Conservation (phyloP, 2,329 filamentous ascomycete genomes). For the Tolypocladium pustulatum region DNA sequence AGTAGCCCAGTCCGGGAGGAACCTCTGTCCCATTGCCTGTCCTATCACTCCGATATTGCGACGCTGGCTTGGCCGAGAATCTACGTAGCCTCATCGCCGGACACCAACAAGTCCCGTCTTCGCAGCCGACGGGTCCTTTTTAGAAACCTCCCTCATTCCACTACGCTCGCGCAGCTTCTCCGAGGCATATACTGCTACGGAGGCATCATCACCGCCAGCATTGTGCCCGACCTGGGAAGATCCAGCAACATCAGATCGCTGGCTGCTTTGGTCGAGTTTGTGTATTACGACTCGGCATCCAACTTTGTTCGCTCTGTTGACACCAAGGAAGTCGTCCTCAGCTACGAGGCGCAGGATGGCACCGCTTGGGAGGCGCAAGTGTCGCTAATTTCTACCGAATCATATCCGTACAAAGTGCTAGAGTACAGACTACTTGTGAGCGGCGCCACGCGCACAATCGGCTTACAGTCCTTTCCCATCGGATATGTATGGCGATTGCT, state of each 20-base stretch:
- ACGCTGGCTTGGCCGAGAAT: neutral
- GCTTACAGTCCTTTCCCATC: constrained; percentile 8
- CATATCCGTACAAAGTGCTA: neutral
- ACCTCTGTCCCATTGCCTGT: neutral
- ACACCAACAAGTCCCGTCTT: fast-evolving
- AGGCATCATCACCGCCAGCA: constrained; percentile 3
- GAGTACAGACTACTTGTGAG: neutral
- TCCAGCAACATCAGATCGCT: neutral
- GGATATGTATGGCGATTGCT: constrained; percentile 11
- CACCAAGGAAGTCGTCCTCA: neutral
- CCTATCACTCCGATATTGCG: constrained; percentile 4
- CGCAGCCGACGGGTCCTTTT: constrained; percentile 13
- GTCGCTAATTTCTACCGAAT: constrained; percentile 7
- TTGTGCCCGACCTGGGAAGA: neutral
- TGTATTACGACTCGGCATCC: neutral
- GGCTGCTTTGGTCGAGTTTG: constrained; percentile 13
- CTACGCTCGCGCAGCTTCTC: constrained; percentile 8
- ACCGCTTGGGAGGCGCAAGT: neutral
- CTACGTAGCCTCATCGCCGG: neutral
- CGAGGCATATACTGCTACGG: constrained; percentile 8
- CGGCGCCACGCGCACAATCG: constrained; percentile 6
- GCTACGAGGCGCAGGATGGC: neutral
- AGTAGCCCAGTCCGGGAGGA: neutral
- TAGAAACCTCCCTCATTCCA: constrained; percentile 8
- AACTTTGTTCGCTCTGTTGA: neutral